These are phyloP conservation scores for Chaetoceros muelleri DNA, from an alignment of 108 stramenopile species.

Conservation along the genomic window DNA sequence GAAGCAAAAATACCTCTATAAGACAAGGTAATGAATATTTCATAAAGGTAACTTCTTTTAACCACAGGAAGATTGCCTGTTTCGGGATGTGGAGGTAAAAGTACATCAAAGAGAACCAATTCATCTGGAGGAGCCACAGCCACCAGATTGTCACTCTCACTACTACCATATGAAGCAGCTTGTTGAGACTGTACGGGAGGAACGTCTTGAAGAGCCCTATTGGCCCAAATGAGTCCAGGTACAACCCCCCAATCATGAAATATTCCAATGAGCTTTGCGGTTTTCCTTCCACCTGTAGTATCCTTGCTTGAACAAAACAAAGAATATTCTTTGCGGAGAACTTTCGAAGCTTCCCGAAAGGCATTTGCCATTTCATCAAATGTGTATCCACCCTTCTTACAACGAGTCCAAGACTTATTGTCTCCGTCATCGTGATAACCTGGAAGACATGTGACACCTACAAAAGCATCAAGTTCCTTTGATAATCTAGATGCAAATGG, in stretches of 20 bases:
- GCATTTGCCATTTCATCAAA: conserved; percentile 26
- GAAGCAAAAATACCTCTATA: conserved; percentile 17
- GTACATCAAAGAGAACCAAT: conserved; percentile 34
- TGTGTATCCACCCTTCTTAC: conserved; percentile 11
- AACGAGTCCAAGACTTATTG: conserved; percentile 7
- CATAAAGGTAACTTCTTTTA: conserved; percentile 1
- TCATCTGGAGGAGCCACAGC: conserved; percentile 14
- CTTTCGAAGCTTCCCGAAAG: conserved; percentile 19
- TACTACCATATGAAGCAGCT: too few species aligned
- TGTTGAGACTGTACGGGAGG: too few species aligned
- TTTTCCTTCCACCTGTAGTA: background rate
- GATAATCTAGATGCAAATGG: conserved; percentile 26
- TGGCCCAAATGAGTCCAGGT: conserved; percentile 25
- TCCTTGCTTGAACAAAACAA: too few species aligned
- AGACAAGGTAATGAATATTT: conserved; percentile 7
- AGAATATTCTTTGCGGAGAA: conserved; percentile 14
- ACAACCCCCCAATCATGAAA: conserved; percentile 45
- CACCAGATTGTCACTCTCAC: conserved; percentile 3
- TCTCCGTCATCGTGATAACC: conserved; percentile 16
- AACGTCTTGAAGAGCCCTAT: conserved; percentile 21
- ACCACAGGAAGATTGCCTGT: conserved; percentile 8
- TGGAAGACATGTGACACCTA: conserved; percentile 33
- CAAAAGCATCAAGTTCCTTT: conserved; percentile 5
- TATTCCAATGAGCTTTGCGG: conserved; percentile 24
- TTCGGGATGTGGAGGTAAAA: conserved; percentile 19